These are phyloP conservation scores for Brassica incana DNA, from an alignment of 345 rosid genomes.

Conservation along the genomic window DNA sequence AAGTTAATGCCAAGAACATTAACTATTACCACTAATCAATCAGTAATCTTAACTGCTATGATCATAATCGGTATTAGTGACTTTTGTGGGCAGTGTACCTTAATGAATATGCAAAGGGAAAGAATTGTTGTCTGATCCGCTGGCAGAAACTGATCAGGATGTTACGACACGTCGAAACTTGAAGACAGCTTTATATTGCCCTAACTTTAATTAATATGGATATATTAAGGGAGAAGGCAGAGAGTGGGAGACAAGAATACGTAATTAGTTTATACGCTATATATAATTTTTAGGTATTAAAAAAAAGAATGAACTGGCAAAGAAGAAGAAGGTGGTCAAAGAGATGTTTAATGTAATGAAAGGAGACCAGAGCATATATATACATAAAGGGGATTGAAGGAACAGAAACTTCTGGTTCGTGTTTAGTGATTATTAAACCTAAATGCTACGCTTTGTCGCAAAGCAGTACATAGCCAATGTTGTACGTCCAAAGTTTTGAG, in stretches of 20 bases:
- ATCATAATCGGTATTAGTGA: neutral
- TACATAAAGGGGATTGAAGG: constrained; percentile 7
- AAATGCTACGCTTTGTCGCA: constrained; percentile 38
- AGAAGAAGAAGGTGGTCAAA: constrained; percentile 4
- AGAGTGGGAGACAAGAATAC: constrained; percentile 36
- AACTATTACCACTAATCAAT: neutral
- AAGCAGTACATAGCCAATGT: constrained; percentile 32
- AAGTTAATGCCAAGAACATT: neutral
- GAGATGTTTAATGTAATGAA: constrained; percentile 2
- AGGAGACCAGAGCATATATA: neutral
- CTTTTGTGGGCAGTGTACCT: constrained; percentile 26
- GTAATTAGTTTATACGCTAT: constrained; percentile 17
- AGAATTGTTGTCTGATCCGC: constrained; percentile 39
- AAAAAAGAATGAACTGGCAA: constrained; percentile 5
- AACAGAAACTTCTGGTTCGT: constrained; percentile 18
- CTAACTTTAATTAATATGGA: neutral
- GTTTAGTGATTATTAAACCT: constrained; percentile 6
- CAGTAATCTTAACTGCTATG: neutral
- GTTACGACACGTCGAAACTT: constrained; percentile 24
- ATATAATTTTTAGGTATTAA: neutral
- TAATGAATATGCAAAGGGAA: constrained; percentile 14
- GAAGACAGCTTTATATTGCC: constrained; percentile 12
- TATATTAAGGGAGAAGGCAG: neutral
- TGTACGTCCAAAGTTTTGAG: constrained; percentile 41
- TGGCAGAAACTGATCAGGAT: constrained; percentile 28